Percentiles rank a stretch among this genome's conserved stretches.
Conservation (phyloP, 179 eudicot genomes). For the Silene vulgaris region DNA sequence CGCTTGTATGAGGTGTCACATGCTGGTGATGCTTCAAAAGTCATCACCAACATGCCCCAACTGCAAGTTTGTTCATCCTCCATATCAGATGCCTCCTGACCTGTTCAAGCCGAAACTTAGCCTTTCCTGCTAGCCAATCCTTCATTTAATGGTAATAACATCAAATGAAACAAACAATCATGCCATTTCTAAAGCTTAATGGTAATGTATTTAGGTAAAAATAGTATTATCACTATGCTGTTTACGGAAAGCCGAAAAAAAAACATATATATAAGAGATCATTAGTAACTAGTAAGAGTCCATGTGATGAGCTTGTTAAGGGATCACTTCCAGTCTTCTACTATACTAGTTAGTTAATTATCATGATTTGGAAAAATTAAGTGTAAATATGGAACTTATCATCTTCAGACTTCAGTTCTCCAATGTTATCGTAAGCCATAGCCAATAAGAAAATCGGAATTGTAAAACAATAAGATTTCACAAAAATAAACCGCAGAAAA, state of each 20-base stretch:
- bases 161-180: constrained; percentile 22
- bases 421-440: neutral
- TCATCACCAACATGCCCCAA: constrained; percentile 79
- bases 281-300: constrained; percentile 7
- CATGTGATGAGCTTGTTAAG: constrained; percentile 13
- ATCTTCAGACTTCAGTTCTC: neutral
- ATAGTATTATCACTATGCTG: constrained; percentile 16
- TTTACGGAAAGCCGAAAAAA: neutral
- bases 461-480: neutral
- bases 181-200: constrained; percentile 23
- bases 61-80: constrained; percentile 82
- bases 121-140: constrained; percentile 41
- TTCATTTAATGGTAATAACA: constrained; percentile 2
- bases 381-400: constrained; percentile 12
- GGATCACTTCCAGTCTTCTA: neutral
- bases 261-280: neutral
- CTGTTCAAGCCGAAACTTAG: constrained; percentile 46
- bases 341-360: constrained; percentile 12
- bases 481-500: neutral
- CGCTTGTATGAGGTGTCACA: constrained; percentile 80
- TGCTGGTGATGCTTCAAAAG: constrained; percentile 86
- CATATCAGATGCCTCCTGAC: constrained; percentile 40
- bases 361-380: neutral
- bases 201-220: constrained; percentile 24
- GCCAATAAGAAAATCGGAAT: neutral